These are phyloP conservation scores for Mollisia scopiformis DNA, from an alignment of 2,329 filamentous ascomycete species.

Conservation along the genomic window DNA sequence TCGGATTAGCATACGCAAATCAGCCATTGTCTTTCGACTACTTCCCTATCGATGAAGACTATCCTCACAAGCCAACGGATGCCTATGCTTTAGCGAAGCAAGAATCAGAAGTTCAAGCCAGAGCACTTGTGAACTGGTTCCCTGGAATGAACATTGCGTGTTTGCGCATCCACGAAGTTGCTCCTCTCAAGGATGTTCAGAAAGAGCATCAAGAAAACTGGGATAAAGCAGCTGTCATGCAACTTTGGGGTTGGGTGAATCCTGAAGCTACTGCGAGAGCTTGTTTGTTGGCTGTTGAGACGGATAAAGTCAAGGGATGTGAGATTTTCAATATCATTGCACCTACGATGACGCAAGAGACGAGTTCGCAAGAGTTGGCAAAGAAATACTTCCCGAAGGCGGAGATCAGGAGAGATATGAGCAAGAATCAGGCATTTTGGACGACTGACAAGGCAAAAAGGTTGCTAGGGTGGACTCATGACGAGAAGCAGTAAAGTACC, in stretches of 20 bases:
- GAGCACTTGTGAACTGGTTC: slow-evolving; percentile 1
- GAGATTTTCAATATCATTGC: slow-evolving; percentile 6
- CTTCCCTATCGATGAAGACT: not conserved
- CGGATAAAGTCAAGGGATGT: not conserved
- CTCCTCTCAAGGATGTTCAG: not conserved
- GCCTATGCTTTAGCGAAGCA: not conserved
- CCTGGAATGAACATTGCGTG: slow-evolving; percentile 7
- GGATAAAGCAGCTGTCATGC: not conserved
- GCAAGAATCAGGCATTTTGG: not conserved
- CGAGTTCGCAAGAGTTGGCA: not conserved
- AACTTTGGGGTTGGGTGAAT: slow-evolving; percentile 2
- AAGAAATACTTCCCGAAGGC: not conserved
- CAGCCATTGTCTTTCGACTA: not conserved
- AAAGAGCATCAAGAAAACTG: slow-evolving; percentile 3
- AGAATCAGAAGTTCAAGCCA: not conserved
- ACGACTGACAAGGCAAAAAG: not conserved
- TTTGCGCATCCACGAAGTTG: slow-evolving; percentile 2
- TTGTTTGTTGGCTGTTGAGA: not conserved
- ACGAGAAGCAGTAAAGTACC: slow-evolving; percentile 3
- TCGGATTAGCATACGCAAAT: not conserved
- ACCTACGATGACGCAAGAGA: not conserved
- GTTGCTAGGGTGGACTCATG: slow-evolving; percentile 1
- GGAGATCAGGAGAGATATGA: not conserved
- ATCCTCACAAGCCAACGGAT: slow-evolving; percentile 1
- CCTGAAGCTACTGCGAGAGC: not conserved